Evolutionary conservation across 768 basidiomycete genomes (phyloP), one percentile per base, ranked within the genome.

Genomic region (Holtermanniella nyarrowii): DNA sequence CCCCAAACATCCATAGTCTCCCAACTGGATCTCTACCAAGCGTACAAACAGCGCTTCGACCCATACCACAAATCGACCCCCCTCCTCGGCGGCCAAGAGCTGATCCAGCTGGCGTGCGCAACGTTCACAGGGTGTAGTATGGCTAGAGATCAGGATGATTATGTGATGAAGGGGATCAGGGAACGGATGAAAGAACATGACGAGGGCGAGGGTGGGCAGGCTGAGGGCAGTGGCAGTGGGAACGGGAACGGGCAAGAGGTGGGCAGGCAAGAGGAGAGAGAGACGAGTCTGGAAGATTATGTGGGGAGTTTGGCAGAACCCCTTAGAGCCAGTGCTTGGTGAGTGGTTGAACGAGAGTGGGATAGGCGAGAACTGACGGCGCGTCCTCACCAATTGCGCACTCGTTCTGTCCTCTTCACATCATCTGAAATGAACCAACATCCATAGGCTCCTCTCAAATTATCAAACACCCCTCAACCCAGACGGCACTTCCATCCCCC

Each of bases 81-180:
- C 3, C 42, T 65, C 3, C 22, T 65, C 23, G 59, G 57, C 48
- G 66, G 66, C 42, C 61, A 63, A 46, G 66, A 68, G 24, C 48
- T 68, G 21, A 65, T 68, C 21, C 59, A 59, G 26, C 54, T 68
- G 10, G 63, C 61, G 3, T 63, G 61, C 31, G 66, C 63, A 11
- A 65, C 63, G 5, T 65, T 68, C 40, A 54, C 58, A 2, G 66
- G 63, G 5, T 61, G 63, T 24, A 56, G 55, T 45, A 59, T 65
- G 55, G 66, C 63, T 22, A 50, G 51, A 39, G 61, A 63, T 26
- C 59, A 65, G 14, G 59, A 50, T 3, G 63, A 68, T 12, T 68
- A 63, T 45, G 61, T 68, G 3, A 18, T 68, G 41, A 61, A 54
- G 27, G 66, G 66, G 0, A 5, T 68, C 40, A 56, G 52, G 31